Evolutionary conservation across 306 rosid species (phyloP).

Genomic region (Gynostemma pentaphyllum): DNA sequence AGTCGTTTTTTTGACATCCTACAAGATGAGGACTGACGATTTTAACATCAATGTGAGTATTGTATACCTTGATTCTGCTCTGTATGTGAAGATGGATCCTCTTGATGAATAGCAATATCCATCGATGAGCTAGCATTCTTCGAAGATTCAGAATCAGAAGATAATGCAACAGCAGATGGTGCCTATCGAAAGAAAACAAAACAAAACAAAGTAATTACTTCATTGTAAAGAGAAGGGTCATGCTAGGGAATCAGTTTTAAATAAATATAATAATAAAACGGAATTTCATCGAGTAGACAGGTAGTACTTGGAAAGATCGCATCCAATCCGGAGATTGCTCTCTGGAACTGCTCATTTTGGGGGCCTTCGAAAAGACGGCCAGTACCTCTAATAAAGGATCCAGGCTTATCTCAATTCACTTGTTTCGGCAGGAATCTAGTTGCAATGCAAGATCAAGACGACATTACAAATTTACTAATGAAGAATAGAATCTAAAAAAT

Average conservation of each 20-base stretch:
- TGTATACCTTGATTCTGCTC: conserved; percentile 12
- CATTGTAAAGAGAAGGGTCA: too few species aligned
- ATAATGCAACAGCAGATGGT: conserved; percentile 35
- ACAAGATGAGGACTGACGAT: background rate
- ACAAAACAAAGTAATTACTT: background rate
- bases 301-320: conserved; percentile 55
- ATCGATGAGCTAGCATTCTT: conserved; percentile 19
- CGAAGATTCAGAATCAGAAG: conserved; percentile 50
- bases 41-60: conserved; percentile 6
- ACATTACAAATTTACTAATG: too few species aligned
- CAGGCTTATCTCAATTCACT: background rate
- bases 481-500: too few species aligned
- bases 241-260: too few species aligned
- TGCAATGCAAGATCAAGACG: too few species aligned
- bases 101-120: conserved; percentile 21
- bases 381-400: background rate
- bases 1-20: too few species aligned
- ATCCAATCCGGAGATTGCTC: conserved; percentile 91
- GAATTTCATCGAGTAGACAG: background rate
- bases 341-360: conserved; percentile 64
- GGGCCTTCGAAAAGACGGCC: too few species aligned
- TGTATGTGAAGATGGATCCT: conserved; percentile 21
- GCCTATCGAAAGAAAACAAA: too few species aligned
- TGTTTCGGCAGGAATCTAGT: too few species aligned
- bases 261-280: background rate